phyloP scores from a whole-genome alignment of 768 basidiomycete genomes.

The Lactarius sp. region DNA sequence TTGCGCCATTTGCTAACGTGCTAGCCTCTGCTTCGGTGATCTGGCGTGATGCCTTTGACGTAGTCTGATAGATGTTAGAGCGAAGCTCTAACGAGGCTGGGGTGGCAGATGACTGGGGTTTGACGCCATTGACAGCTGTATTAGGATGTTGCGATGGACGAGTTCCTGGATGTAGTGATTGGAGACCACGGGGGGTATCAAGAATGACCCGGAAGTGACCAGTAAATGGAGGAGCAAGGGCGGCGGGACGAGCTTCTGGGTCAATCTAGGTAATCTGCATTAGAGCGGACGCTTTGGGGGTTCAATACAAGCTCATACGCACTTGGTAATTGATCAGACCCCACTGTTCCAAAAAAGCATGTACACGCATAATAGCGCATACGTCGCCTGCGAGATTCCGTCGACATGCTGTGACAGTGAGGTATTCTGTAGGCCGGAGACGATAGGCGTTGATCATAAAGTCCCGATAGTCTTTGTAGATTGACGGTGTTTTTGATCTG shows the following conservation, averaged over 20 bases:
- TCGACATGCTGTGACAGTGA: constrained; percentile 95
- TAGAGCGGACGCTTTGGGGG: not conserved
- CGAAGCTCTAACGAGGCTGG: constrained; percentile 84
- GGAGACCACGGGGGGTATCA: constrained; percentile 93
- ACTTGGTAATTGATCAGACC: constrained; percentile 99
- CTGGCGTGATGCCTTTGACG: constrained; percentile 73
- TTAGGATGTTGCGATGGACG: constrained; percentile 45
- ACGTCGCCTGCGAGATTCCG: constrained; percentile 97
- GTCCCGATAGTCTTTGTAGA: constrained; percentile 99
- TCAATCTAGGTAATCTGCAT: constrained; percentile 63
- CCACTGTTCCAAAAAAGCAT: constrained; percentile 99
- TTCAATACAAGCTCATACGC: constrained; percentile 25
- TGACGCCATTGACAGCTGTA: constrained; percentile 43
- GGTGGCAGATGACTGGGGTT: constrained; percentile 38
- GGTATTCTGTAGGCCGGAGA: constrained; percentile 87
- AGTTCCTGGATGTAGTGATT: constrained; percentile 85
- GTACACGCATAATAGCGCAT: constrained; percentile 97
- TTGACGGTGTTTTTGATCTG: constrained; percentile 89
- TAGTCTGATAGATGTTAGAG: constrained; percentile 82
- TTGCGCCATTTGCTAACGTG: constrained; percentile 52
- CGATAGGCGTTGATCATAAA: constrained; percentile 99
- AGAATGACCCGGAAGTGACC: constrained; percentile 98
- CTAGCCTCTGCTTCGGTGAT: constrained; percentile 66
- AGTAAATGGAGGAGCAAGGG: constrained; percentile 94
- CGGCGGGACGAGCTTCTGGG: constrained; percentile 90